Base-by-base conservation (phyloP, 495 filamentous ascomycete species). In the Aspergillus avenaceus region DNA sequence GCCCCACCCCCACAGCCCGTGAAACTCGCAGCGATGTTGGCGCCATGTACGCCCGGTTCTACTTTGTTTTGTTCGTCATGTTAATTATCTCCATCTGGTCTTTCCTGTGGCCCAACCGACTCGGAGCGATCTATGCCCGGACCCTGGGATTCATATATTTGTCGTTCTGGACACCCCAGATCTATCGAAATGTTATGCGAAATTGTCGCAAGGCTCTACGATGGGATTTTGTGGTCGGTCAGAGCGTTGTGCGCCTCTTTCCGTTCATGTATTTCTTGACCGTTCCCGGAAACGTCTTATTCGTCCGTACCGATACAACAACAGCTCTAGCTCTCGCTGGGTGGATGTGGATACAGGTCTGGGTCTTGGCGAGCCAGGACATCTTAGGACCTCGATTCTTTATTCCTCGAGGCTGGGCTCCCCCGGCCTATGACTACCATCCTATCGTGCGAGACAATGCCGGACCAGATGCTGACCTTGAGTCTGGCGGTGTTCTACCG, bases 301-400 rank as follows among this genome's bases (percentile, higher is more conserved):
- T 90, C 53, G 79, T 87, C n/a, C 80, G 85, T 21, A 77, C 81
- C 0, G 87, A 96, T 58, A 70, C 69, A 50, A 77, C 65, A 21
- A 78, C 81, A 4, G 83, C 90, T 28, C 58, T 74, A 21, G 65
- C 78, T 3, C 75, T 96, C 41, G 74, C 74, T 6, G 85, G 77
- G 14, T 98, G 92, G 93, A 70, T 96, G n/a, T 95, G 91, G 90
- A 47, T 88, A n/a, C 93, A 98, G 64, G 80, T 91, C 27, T 84
- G 87, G 70, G 62, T 86, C 11, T 70, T 98, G 12, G 78, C 73
- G 2, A 84, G 80, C 50, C 92, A 98, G 69, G 86, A 90, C 50
- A 73, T 96, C 16, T 69, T 96, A n/a, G 93, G 92, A 0, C 90
- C 91, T 0, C 69, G 93, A 36, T 90, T 91, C 64, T 82, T 85